Evolutionary conservation across 768 basidiomycete species (phyloP).

Genomic region (Mrakia frigida): DNA sequence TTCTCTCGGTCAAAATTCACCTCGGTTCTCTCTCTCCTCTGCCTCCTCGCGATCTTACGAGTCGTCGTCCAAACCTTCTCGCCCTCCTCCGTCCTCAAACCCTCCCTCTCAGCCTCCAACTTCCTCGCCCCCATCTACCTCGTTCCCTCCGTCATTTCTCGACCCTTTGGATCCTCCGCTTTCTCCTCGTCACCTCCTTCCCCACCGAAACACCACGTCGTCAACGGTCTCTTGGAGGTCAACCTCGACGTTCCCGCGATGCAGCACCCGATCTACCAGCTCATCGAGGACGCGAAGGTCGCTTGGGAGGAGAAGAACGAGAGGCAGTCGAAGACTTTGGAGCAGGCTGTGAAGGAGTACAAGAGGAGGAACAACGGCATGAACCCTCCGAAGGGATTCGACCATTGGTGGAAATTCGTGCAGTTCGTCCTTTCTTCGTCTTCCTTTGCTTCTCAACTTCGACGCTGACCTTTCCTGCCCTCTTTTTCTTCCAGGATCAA

Average conservation of each 20-base stretch:
- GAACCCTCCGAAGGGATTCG: conserved; percentile 40
- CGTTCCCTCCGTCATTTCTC: conserved; percentile 1
- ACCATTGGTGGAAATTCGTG: conserved; percentile 42
- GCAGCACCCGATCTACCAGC: conserved; percentile 51
- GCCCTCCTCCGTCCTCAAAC: neutral
- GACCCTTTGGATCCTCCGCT: neutral
- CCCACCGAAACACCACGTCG: neutral
- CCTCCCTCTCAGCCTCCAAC: neutral
- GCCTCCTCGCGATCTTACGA: neutral
- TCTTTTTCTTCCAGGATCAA: conserved; percentile 34
- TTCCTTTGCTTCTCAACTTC: neutral
- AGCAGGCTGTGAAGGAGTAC: conserved; percentile 40
- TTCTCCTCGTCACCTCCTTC: neutral
- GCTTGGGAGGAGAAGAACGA: conserved; percentile 40
- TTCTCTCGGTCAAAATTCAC: neutral
- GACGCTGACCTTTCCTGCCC: too few relatives aligned
- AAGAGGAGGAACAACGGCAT: conserved; percentile 35
- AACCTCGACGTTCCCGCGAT: conserved; percentile 34
- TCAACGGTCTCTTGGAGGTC: conserved; percentile 46
- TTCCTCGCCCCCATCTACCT: neutral
- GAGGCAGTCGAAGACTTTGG: conserved; percentile 38
- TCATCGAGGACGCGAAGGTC: conserved; percentile 38
- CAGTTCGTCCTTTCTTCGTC: conserved; percentile 32
- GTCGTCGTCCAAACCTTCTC: neutral
- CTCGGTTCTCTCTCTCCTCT: neutral